Evolutionary conservation across 2,329 filamentous ascomycete genomes (phyloP).

Genomic region (Fusarium proliferatum): DNA sequence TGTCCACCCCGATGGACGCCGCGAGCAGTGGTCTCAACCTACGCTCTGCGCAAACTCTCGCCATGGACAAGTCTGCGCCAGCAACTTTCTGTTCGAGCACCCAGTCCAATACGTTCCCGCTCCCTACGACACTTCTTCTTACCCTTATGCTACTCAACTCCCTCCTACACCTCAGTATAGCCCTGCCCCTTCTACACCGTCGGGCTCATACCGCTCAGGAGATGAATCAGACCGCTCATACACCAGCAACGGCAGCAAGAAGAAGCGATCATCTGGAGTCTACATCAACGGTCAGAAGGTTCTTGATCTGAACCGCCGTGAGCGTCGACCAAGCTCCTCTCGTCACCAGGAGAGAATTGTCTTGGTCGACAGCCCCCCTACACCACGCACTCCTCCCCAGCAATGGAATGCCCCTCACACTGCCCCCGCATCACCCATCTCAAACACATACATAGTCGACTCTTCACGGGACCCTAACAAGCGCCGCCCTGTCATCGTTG

Average conservation of each 20-base stretch:
- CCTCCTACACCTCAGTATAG: slow-evolving; percentile 56
- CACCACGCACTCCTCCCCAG: slow-evolving; percentile 60
- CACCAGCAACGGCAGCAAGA: slow-evolving; percentile 47
- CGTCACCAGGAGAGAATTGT: slow-evolving; percentile 56
- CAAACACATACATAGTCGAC: slow-evolving; percentile 43
- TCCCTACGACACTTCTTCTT: slow-evolving; percentile 45
- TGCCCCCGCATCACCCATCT: slow-evolving; percentile 53
- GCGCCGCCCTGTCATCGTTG: slow-evolving; percentile 52
- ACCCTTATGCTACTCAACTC: slow-evolving; percentile 49
- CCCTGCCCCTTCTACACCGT: slow-evolving; percentile 46
- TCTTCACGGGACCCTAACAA: slow-evolving; percentile 40
- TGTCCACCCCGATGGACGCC: slow-evolving; percentile 58
- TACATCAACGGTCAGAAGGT: slow-evolving; percentile 54
- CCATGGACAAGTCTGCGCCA: slow-evolving; percentile 55
- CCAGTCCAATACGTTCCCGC: slow-evolving; percentile 52
- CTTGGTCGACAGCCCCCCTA: slow-evolving; percentile 58
- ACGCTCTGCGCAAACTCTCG: slow-evolving; percentile 55
- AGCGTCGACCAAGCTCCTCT: slow-evolving; percentile 41
- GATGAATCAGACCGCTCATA: slow-evolving; percentile 53
- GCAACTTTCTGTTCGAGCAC: slow-evolving; percentile 55
- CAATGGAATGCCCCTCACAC: slow-evolving; percentile 54
- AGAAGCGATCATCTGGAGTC: slow-evolving; percentile 49
- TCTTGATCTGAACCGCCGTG: slow-evolving; percentile 49
- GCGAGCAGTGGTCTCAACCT: slow-evolving; percentile 49
- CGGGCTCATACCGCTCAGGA: slow-evolving; percentile 50